These are phyloP conservation scores for Trypanosoma brucei DNA, from an alignment of 208 protist genomes.

Conservation along the genomic window DNA sequence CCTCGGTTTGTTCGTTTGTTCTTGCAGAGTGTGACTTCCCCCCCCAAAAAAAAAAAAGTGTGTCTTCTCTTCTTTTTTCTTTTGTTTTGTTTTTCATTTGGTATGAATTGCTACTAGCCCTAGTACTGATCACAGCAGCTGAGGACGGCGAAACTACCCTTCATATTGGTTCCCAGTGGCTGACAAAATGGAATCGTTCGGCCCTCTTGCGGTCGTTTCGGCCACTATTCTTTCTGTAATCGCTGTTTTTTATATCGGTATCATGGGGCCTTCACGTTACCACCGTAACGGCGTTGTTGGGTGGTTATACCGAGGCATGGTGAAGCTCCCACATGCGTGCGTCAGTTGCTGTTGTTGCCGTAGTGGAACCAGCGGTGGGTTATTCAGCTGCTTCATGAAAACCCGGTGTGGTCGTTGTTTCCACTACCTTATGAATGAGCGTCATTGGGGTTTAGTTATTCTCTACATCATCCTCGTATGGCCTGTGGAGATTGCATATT, in stretches of 20 bases:
- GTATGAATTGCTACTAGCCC: too few relatives aligned
- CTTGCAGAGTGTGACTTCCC: too few relatives aligned
- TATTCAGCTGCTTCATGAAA: constrained; percentile 15
- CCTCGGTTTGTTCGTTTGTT: too few relatives aligned
- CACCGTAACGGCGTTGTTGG: constrained; percentile 85
- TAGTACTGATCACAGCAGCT: too few relatives aligned
- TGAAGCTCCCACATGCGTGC: constrained; percentile 24
- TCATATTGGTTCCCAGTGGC: not conserved
- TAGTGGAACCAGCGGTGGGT: constrained; percentile 43
- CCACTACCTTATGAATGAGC: constrained; percentile 40
- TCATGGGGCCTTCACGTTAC: constrained; percentile 85
- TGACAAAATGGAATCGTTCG: constrained; percentile 6
- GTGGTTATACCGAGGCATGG: constrained; percentile 37
- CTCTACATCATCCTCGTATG: constrained; percentile 86
- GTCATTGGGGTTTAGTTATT: constrained; percentile 80
- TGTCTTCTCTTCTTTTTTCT: too few relatives aligned
- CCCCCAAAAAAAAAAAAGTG: too few relatives aligned
- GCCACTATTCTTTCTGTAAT: constrained; percentile 35
- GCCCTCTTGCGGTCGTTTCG: constrained; percentile 32
- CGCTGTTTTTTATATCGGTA: constrained; percentile 81
- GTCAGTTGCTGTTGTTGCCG: constrained; percentile 37
- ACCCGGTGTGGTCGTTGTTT: constrained; percentile 30
- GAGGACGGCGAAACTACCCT: not conserved
- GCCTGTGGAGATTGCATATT: constrained; percentile 76
- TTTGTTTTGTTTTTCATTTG: too few relatives aligned